Conservation (phyloP, 139 green algal genomes). For the Auxenochlorella pyrenoidosa region DNA sequence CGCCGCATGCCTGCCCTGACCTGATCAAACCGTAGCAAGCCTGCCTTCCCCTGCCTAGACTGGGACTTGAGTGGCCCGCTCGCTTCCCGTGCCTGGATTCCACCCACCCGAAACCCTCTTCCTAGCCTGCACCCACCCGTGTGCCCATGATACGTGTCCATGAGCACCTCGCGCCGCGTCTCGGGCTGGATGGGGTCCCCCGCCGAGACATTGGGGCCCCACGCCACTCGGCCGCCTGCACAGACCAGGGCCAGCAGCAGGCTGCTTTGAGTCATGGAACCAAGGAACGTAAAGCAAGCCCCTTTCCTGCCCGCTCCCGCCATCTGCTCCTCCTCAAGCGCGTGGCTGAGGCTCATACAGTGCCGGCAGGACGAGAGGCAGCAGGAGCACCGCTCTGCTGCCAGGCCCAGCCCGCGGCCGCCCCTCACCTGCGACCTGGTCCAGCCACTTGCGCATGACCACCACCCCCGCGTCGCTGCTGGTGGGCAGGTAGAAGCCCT, state of each 20-base stretch:
- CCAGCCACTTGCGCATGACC: constrained; percentile 17
- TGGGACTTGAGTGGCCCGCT: too few relatives aligned
- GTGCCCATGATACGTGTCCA: constrained; percentile 19
- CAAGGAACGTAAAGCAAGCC: neutral
- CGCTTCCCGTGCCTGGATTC: neutral
- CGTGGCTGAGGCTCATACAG: too few relatives aligned
- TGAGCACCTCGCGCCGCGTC: constrained; percentile 14
- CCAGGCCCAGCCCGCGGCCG: neutral
- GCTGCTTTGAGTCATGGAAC: neutral
- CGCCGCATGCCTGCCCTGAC: too few relatives aligned
- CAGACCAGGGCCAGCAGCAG: too few relatives aligned
- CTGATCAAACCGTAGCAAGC: too few relatives aligned
- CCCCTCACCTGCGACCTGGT: constrained; percentile 1
- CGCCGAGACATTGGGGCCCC: constrained; percentile 8
- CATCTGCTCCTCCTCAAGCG: neutral
- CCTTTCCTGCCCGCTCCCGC: neutral
- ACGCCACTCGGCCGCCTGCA: constrained; percentile 14
- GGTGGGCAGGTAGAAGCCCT: constrained; percentile 29
- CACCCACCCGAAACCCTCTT: too few relatives aligned
- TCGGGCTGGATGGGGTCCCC: constrained; percentile 5
- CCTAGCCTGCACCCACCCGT: neutral
- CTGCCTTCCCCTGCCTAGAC: too few relatives aligned
- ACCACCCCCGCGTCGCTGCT: neutral
- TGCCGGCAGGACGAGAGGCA: neutral
- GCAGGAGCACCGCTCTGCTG: too few relatives aligned